Evolutionary conservation across 768 basidiomycete genomes (phyloP), one percentile per base, ranked within the genome.

Genomic region (Harrya chromipes): DNA sequence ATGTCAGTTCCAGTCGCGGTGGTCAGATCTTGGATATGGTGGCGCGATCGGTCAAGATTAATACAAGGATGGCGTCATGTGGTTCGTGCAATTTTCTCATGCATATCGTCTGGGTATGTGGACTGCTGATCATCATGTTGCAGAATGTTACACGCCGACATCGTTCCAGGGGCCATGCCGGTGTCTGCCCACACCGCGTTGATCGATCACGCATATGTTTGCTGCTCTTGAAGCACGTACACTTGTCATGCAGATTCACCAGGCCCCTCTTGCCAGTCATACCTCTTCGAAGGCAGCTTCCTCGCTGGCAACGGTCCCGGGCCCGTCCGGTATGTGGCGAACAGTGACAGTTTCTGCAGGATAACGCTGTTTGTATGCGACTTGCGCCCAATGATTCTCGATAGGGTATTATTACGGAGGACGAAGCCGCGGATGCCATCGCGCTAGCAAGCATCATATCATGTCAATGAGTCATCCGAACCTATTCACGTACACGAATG

Each of bases 21-120:
- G 83, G 82, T 65, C 86, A 90, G 26, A 88, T 92, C 34, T 73
- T 97, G 47, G 86, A 95, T 64, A 74, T 92, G 57, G 29, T 97
- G 50, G 79, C 79, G 21, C 74, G 87, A 43, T 64, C 97, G 60
- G 91, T 91, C 37, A 77, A 82, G 65, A 72, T n/a, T n/a, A n/a
- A 81, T 37, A 93, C 92, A 6, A 74, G 94, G 46, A 79, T 95
- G 48, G 81, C 81, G 12, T 66, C 93, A 16, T 95, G n/a, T 57
- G 94, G 93, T 87, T 51, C 40, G 81, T 65, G 31, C 16, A 1
- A 14, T 50, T 52, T 31, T 33, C 17, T 24, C 33, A 9, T 40
- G 17, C 20, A 19, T 39, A 11, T 7, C 1, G 16, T 37, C 11
- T 20, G 12, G 31, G 40, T 40, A 23, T 33, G n/a, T 42, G 50